Percentiles rank a stretch among this genome's conserved stretches.
phyloP scores from a whole-genome alignment of 768 basidiomycete species.

The Mycena polygramma region DNA sequence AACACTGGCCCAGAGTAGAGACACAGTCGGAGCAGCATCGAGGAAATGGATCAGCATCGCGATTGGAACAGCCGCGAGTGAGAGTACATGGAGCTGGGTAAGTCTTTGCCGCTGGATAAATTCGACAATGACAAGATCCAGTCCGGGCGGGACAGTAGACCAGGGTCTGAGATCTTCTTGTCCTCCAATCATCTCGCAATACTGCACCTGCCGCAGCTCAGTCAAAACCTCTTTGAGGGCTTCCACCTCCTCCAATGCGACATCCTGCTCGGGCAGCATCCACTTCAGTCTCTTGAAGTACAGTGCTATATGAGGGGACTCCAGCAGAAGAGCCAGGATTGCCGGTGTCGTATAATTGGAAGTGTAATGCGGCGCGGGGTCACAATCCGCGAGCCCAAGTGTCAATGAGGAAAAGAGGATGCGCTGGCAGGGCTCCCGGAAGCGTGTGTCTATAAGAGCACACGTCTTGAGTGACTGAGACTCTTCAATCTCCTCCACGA shows the following conservation, averaged over 20 bases:
- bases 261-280: neutral
- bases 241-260: neutral
- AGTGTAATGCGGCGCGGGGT: too few relatives aligned
- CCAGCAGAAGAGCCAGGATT: neutral
- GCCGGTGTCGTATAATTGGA: neutral
- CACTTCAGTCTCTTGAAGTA: neutral
- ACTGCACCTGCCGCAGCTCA: neutral
- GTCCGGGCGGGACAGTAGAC: neutral
- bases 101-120: neutral
- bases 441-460: neutral
- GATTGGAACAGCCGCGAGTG: neutral
- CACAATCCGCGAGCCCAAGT: neutral
- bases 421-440: neutral
- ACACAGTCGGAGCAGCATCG: neutral
- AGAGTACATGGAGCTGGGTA: neutral
- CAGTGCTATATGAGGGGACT: neutral
- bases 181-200: neutral
- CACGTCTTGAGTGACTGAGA: neutral
- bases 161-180: neutral
- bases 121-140: neutral
- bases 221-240: neutral
- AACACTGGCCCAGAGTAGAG: neutral
- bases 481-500: neutral
- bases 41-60: neutral
- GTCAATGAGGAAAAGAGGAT: neutral